Evolutionary conservation across 163 green algal species (phyloP), one percentile per base, ranked within the genome.

Genomic region (Coccomyxa subellipsoidea): DNA sequence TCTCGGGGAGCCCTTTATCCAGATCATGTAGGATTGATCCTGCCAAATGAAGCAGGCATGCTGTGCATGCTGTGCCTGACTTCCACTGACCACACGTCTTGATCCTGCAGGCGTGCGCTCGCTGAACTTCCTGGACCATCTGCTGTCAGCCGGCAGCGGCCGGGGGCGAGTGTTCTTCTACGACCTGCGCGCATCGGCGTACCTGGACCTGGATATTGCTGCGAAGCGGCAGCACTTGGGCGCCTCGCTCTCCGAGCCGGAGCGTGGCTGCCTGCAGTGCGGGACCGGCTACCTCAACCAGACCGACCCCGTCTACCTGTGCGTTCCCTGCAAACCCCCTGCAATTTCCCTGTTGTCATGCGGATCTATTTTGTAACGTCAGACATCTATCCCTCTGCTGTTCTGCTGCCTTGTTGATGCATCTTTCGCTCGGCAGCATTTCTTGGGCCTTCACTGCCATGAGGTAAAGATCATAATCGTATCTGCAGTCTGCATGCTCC

Each of bases 61-160:
- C 29, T 77, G 70, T 54, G 40, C n/a, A n/a, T n/a, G n/a, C n/a
- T n/a, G n/a, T n/a, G n/a, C n/a, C n/a, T n/a, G n/a, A n/a, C n/a
- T n/a, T n/a, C n/a, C n/a, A n/a, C 21, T 18, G 3, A 27, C 15
- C 47, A 59, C 23, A 18, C 23, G 47, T 12, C 47, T 59, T 12
- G 15, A 59, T 8, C 15, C 1, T 59, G 40, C 76, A 71, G 88
- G 88, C 54, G 86, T 93, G 53, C 86, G 89, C 53, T 90, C 84
- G 10, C 10, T 93, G 69, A 69, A 34, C 21, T 80, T 93, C 39
- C 73, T 81, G 23, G 81, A 87, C 35, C 40, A 91, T 77, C 69
- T 91, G 29, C 54, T 92, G 53, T 87, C 83, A 1, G 88, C 85
- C 76, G 89, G 89, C 73, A 92, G 84, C 35, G 88, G 88, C 31